Evolutionary conservation across 140 eudicot species (phyloP).

Genomic region (Oenanthe javanica): DNA sequence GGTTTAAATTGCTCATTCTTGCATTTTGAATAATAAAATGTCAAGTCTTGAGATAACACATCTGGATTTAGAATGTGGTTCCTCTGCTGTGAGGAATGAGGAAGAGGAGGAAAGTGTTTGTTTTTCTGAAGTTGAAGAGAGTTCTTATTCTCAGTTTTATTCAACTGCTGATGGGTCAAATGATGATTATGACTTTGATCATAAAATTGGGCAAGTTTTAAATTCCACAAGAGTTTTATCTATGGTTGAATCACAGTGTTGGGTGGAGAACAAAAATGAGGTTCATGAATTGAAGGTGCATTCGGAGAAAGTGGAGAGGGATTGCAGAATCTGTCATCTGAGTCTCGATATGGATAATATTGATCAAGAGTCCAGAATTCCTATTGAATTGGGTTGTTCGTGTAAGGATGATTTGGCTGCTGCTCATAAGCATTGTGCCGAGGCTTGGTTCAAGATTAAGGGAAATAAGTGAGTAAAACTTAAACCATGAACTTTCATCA

Average conservation of each 20-base stretch:
- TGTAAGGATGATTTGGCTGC: conserved; percentile 85
- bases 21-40: neutral
- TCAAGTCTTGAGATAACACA: conserved; percentile 14
- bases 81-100: conserved; percentile 12
- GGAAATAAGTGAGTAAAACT: conserved; percentile 61
- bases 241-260: conserved; percentile 27
- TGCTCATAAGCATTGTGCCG: conserved; percentile 85
- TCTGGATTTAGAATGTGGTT: conserved; percentile 15
- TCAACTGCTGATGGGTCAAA: conserved; percentile 41
- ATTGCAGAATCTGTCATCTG: conserved; percentile 82
- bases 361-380: conserved; percentile 33
- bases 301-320: conserved; percentile 33
- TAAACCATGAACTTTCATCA: too few relatives aligned
- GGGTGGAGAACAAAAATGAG: conserved; percentile 29
- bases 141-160: conserved; percentile 53
- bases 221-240: conserved; percentile 32
- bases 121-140: conserved; percentile 54
- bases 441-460: conserved; percentile 87
- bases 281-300: conserved; percentile 28
- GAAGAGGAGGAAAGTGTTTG: conserved; percentile 28
- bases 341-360: conserved; percentile 33
- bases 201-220: conserved; percentile 24
- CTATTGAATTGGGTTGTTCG: conserved; percentile 84
- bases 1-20: neutral
- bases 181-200: conserved; percentile 29